Conservation (phyloP, 2,329 filamentous ascomycete genomes). For the Phaeosphaeriaceae sp. region DNA sequence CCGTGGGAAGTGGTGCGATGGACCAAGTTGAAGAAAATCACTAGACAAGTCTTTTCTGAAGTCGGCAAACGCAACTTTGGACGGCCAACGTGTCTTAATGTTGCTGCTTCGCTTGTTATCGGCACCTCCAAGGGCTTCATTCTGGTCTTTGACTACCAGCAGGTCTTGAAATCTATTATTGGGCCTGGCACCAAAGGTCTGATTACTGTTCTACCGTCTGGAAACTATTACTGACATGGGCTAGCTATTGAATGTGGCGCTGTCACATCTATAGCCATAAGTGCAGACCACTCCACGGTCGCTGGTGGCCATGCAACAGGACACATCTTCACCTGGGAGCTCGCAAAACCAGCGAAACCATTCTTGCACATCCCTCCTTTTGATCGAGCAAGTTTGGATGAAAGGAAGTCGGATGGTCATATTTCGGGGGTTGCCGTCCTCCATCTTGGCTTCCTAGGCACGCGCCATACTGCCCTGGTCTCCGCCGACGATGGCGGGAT, state of each 20-base stretch:
- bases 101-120: slow-evolving; percentile 86
- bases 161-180: slow-evolving; percentile 91
- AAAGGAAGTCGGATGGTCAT: slow-evolving; percentile 80
- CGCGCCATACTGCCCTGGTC: slow-evolving; percentile 89
- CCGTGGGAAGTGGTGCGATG: slow-evolving; percentile 98
- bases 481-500: slow-evolving; percentile 95
- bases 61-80: slow-evolving; percentile 92
- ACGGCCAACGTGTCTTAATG: slow-evolving; percentile 83
- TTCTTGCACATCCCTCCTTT: slow-evolving; percentile 87
- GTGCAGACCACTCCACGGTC: slow-evolving; percentile 90
- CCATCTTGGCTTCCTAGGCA: slow-evolving; percentile 94
- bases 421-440: slow-evolving; percentile 77
- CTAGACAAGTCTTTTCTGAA: slow-evolving; percentile 89
- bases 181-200: slow-evolving; percentile 88
- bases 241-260: slow-evolving; percentile 87
- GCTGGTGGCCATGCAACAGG: slow-evolving; percentile 89
- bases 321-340: slow-evolving; percentile 97
- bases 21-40: slow-evolving; percentile 91
- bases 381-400: slow-evolving; percentile 67
- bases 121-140: slow-evolving; percentile 95
- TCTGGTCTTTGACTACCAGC: slow-evolving; percentile 95
- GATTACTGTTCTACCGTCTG: slow-evolving; percentile 17
- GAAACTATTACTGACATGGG: slow-evolving; percentile 37
- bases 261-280: slow-evolving; percentile 85
- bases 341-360: slow-evolving; percentile 77